A percentile compares a stretch with the other conserved stretches of the same genome.
These are phyloP conservation scores for Helicostylum pulchrum DNA, from an alignment of 192 early-diverging fungal genomes.

Conservation along the genomic window DNA sequence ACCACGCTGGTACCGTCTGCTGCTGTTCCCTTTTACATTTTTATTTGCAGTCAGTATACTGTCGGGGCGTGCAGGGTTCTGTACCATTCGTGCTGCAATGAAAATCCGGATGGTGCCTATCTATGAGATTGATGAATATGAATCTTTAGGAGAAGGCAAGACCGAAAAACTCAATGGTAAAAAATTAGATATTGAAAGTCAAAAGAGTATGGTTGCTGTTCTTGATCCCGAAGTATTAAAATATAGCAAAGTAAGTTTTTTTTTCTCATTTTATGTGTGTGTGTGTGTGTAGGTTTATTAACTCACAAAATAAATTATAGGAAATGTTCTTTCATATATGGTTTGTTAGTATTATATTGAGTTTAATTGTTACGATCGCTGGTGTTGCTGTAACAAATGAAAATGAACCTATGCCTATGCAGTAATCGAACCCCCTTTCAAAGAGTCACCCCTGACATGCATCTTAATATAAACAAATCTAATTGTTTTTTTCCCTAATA, in stretches of 20 bases:
- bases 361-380: background rate
- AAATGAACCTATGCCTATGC: conserved; percentile 13
- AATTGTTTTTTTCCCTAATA: no score
- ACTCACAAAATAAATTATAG: background rate
- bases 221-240: conserved; percentile 18
- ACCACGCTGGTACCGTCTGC: conserved; percentile 16
- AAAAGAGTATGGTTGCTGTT: conserved; percentile 10
- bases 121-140: conserved; percentile 22
- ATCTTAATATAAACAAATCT: no score
- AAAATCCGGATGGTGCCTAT: conserved; percentile 16
- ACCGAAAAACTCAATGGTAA: background rate
- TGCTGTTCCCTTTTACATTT: conserved; percentile 19
- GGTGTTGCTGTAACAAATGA: conserved; percentile 15
- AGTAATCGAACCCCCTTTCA: background rate
- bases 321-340: conserved; percentile 15
- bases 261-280: background rate
- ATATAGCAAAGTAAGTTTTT: conserved; percentile 17
- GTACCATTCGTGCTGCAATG: conserved; percentile 10
- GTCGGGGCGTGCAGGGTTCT: conserved; percentile 20
- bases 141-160: background rate
- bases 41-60: conserved; percentile 12
- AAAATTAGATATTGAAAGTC: conserved; percentile 5
- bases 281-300: no score
- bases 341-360: background rate
- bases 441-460: no score